These are phyloP conservation scores for Cercophora sp. DNA, from an alignment of 495 filamentous ascomycete species.

Conservation along the genomic window DNA sequence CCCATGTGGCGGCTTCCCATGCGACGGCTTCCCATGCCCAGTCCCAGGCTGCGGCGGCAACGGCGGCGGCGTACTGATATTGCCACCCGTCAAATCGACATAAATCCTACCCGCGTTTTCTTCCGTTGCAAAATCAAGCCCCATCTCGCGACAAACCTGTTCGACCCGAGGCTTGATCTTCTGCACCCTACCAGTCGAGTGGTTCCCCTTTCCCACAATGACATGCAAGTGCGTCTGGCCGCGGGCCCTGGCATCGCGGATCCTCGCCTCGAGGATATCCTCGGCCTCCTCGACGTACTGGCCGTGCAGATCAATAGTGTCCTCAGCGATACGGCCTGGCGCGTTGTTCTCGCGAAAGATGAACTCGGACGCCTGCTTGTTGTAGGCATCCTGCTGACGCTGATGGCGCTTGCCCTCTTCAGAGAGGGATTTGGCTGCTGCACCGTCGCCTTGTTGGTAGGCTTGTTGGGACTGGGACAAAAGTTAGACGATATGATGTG, in stretches of 20 bases:
- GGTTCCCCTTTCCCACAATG: conserved; percentile 94
- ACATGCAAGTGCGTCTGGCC: conserved; percentile 67
- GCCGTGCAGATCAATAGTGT: conserved; percentile 92
- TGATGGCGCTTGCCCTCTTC: conserved; percentile 83
- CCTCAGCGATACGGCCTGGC: conserved; percentile 58
- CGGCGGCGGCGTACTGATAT: conserved; percentile 11
- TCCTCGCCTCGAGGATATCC: conserved; percentile 77
- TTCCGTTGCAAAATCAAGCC: conserved; percentile 77
- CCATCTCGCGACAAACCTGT: conserved; percentile 73
- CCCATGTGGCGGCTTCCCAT: conserved; percentile 23
- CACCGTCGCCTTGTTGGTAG: conserved; percentile 76
- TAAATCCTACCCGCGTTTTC: conserved; percentile 85
- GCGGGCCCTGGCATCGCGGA: conserved; percentile 64
- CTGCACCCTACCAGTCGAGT: conserved; percentile 71
- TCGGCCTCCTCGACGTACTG: conserved; percentile 93
- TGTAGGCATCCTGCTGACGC: conserved; percentile 72
- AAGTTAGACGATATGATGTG: neutral
- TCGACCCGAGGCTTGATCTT: conserved; percentile 93
- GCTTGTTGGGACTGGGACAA: conserved; percentile 63
- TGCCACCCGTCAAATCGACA: conserved; percentile 28
- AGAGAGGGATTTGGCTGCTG: conserved; percentile 70
- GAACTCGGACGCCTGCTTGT: conserved; percentile 82
- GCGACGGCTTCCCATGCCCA: conserved; percentile 26
- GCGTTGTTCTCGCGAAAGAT: conserved; percentile 95
- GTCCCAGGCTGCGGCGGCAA: too few species aligned